These are phyloP conservation scores for Solanum tacnaense DNA, from an alignment of 257 asterid genomes.

Conservation along the genomic window DNA sequence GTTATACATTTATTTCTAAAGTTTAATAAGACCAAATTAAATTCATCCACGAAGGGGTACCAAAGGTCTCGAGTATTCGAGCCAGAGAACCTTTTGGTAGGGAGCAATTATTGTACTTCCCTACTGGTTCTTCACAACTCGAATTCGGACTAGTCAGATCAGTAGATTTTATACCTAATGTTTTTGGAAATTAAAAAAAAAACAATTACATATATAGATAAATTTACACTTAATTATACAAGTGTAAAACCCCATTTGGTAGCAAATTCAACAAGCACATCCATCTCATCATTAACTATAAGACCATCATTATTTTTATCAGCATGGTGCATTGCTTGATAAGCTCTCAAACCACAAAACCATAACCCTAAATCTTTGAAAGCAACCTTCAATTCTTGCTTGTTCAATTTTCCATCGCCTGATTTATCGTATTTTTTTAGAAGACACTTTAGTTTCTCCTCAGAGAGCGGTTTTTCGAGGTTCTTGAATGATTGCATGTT, in stretches of 20 bases:
- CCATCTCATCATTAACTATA: neutral
- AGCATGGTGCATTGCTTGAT: neutral
- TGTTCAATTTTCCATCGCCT: neutral
- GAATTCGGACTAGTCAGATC: neutral
- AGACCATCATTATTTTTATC: constrained; percentile 5
- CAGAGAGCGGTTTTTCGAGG: neutral
- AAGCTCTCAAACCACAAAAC: constrained; percentile 7
- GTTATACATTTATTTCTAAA: neutral
- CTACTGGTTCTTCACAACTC: neutral
- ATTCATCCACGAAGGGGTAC: neutral
- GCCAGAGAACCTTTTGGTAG: neutral
- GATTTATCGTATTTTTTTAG: neutral
- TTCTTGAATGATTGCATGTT: neutral
- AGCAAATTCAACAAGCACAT: neutral
- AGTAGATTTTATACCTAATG: neutral
- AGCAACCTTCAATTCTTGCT: constrained; percentile 4
- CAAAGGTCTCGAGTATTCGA: neutral
- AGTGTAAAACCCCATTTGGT: neutral
- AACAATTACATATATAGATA: neutral
- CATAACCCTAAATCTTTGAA: neutral
- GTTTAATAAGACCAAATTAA: neutral
- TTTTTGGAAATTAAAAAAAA: neutral
- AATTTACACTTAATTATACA: neutral
- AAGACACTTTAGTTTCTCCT: neutral
- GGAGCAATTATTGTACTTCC: neutral